Conservation (phyloP, 2,329 filamentous ascomycete genomes). For the Xylaria sp. region DNA sequence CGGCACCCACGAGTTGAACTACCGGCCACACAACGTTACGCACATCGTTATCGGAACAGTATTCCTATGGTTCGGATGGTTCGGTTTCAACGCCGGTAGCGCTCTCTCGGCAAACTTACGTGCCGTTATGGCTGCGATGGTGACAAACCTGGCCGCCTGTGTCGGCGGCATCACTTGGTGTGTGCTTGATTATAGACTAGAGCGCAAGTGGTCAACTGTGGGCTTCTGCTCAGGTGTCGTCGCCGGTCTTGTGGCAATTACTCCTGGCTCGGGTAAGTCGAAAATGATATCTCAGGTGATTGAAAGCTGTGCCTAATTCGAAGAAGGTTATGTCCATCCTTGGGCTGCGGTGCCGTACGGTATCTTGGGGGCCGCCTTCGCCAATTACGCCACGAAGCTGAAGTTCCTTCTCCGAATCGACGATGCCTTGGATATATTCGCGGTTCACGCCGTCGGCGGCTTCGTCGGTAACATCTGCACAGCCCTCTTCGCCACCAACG, state of each 20-base stretch:
- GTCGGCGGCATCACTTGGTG: slow-evolving; percentile 89
- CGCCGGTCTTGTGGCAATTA: slow-evolving; percentile 84
- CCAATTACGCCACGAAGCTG: slow-evolving; percentile 90
- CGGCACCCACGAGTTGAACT: slow-evolving; percentile 86
- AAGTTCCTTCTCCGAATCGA: slow-evolving; percentile 83
- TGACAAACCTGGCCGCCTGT: slow-evolving; percentile 83
- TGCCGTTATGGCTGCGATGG: slow-evolving; percentile 82
- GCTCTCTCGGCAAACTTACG: slow-evolving; percentile 81
- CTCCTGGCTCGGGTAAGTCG: slow-evolving; percentile 72
- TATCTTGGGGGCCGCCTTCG: slow-evolving; percentile 72
- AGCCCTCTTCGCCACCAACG: slow-evolving; percentile 81
- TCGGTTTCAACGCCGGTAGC: slow-evolving; percentile 90
- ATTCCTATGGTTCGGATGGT: slow-evolving; percentile 95
- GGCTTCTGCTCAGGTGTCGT: slow-evolving; percentile 92
- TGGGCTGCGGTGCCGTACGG: slow-evolving; percentile 85
- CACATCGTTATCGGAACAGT: slow-evolving; percentile 91
- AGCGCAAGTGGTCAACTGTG: slow-evolving; percentile 90
- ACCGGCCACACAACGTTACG: slow-evolving; percentile 89
- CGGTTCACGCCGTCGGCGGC: slow-evolving; percentile 78
- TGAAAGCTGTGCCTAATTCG: slow-evolving; percentile 8
- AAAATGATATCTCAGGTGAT: neutral
- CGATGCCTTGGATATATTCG: slow-evolving; percentile 87
- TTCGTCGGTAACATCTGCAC: slow-evolving; percentile 79
- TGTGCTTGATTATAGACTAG: slow-evolving; percentile 83
- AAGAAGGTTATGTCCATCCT: slow-evolving; percentile 69